These are phyloP conservation scores for Musa schizocarpa DNA, from an alignment of 176 grass and related monocot genomes.

Conservation along the genomic window DNA sequence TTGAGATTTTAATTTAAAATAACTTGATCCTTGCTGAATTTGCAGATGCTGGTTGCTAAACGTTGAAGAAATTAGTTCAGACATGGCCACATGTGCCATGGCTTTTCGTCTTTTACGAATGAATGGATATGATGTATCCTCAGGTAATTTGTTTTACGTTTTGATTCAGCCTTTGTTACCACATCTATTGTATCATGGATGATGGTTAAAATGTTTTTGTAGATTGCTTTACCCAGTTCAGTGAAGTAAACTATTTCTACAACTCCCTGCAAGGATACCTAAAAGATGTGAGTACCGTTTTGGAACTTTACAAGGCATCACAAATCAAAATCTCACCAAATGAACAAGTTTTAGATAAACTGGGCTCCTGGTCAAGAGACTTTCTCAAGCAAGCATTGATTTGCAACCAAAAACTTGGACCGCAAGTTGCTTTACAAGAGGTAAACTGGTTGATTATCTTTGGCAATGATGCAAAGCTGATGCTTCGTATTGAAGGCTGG, in stretches of 20 bases:
- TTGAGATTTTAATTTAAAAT: neutral
- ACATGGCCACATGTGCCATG: constrained; percentile 52
- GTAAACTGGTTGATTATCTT: constrained; percentile 12
- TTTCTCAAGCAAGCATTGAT: constrained; percentile 41
- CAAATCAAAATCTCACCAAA: constrained; percentile 40
- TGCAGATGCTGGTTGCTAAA: constrained; percentile 68
- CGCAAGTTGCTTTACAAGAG: constrained; percentile 22
- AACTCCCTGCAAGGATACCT: constrained; percentile 61
- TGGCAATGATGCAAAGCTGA: neutral
- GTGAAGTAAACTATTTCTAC: constrained; percentile 28
- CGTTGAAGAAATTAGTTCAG: constrained; percentile 49
- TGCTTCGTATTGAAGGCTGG: neutral
- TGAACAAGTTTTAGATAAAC: constrained; percentile 47
- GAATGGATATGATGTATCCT: constrained; percentile 63
- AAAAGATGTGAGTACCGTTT: constrained; percentile 47
- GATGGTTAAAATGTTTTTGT: neutral
- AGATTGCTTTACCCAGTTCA: constrained; percentile 47
- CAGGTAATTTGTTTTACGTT: constrained; percentile 25
- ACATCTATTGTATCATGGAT: neutral
- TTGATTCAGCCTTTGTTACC: constrained; percentile 1
- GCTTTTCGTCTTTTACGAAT: constrained; percentile 64
- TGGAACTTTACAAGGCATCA: constrained; percentile 79
- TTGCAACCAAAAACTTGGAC: constrained; percentile 14
- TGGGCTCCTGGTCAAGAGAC: constrained; percentile 48
- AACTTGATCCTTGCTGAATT: constrained; percentile 13